Conservation (phyloP, 306 rosid genomes). For the Herpetospermum pedunculosum region DNA sequence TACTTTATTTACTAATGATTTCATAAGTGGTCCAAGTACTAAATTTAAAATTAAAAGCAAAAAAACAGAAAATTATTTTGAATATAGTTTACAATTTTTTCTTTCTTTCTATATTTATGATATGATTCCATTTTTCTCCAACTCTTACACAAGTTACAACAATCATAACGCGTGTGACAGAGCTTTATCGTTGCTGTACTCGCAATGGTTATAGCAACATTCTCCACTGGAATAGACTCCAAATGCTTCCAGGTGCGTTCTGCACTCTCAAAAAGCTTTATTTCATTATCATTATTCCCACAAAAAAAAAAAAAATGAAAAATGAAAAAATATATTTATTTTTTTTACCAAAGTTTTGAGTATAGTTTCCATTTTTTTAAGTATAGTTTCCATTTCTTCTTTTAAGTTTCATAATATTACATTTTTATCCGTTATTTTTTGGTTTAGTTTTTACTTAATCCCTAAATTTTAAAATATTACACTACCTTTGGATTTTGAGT, state of each 20-base stretch:
- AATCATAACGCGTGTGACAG: conserved; percentile 30
- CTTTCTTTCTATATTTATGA: neutral
- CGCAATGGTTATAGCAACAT: conserved; percentile 79
- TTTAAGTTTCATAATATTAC: too few species aligned
- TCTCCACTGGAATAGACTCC: conserved; percentile 95
- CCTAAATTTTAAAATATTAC: too few species aligned
- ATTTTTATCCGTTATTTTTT: too few species aligned
- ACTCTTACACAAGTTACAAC: neutral
- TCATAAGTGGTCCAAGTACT: neutral
- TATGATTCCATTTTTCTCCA: neutral
- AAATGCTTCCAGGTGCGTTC: conserved; percentile 73
- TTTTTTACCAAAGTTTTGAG: too few species aligned
- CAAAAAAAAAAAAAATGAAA: neutral
- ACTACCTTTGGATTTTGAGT: too few species aligned
- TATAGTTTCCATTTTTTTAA: too few species aligned
- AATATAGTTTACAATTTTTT: neutral
- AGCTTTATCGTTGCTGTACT: conserved; percentile 76
- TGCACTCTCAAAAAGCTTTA: neutral
- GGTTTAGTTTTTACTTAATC: too few species aligned
- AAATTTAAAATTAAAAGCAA: neutral
- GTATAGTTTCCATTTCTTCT: too few species aligned
- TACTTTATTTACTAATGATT: neutral
- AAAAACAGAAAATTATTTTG: neutral
- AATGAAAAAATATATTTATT: too few species aligned
- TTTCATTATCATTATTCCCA: neutral